phyloP scores from a whole-genome alignment of 306 rosid species.

The Pachyrhizus erosus region DNA sequence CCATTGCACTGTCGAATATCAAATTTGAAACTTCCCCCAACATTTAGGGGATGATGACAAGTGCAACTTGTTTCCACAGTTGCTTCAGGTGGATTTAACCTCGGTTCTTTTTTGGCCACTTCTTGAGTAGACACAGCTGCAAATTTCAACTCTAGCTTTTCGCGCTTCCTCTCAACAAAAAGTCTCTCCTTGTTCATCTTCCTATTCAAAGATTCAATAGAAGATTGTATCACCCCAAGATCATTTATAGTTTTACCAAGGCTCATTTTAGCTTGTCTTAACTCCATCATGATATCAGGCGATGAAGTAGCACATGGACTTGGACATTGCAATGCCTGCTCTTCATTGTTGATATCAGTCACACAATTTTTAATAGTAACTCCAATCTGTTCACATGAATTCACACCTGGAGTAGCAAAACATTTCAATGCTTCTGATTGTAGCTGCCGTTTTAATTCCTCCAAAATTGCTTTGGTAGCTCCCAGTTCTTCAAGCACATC shows the following conservation, averaged over 20 bases:
- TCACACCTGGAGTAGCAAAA: constrained; percentile 46
- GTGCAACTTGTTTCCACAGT: constrained; percentile 38
- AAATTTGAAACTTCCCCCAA: constrained; percentile 33
- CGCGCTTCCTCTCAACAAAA: constrained; percentile 72
- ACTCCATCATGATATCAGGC: constrained; percentile 73
- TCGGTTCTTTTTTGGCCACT: constrained; percentile 49
- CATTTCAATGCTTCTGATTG: constrained; percentile 75
- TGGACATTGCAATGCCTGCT: constrained; percentile 50
- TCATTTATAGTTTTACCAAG: constrained; percentile 85
- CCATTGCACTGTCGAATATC: constrained; percentile 43
- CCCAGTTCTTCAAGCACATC: constrained; percentile 95
- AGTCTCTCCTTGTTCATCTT: constrained; percentile 80
- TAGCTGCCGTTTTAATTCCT: constrained; percentile 83
- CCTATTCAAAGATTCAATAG: constrained; percentile 79
- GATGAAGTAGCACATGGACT: constrained; percentile 51
- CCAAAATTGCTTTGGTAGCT: constrained; percentile 81
- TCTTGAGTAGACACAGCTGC: constrained; percentile 66
- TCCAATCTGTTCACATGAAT: constrained; percentile 47
- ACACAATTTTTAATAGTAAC: constrained; percentile 47
- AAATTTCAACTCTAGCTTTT: constrained; percentile 66
- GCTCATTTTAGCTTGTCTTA: constrained; percentile 79
- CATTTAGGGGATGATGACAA: constrained; percentile 40
- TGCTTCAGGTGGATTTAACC: constrained; percentile 39
- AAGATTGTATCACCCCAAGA: constrained; percentile 81
- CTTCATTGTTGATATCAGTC: constrained; percentile 43